Conservation (phyloP, 495 filamentous ascomycete species). For the Jackrogersella minutella region DNA sequence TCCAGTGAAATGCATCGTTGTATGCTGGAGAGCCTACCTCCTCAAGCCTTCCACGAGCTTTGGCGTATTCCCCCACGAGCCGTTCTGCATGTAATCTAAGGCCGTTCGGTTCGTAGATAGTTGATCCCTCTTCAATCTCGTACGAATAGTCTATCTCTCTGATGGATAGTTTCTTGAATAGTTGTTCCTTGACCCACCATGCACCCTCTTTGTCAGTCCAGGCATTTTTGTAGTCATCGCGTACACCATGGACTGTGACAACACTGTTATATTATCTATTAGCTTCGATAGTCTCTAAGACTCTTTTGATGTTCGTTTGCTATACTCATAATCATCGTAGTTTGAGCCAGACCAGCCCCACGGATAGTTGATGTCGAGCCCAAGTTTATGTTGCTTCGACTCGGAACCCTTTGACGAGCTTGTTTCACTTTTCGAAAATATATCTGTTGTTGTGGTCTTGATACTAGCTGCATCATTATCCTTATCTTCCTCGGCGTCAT, state of each 20-base stretch:
- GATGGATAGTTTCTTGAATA: slow-evolving; percentile 1
- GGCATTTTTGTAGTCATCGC: slow-evolving; percentile 19
- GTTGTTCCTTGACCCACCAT: slow-evolving; percentile 9
- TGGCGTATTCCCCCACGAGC: slow-evolving; percentile 7
- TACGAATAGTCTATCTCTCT: slow-evolving; percentile 17
- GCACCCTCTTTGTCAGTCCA: slow-evolving; percentile 4
- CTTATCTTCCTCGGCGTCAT: not conserved
- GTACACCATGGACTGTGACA: slow-evolving; percentile 26
- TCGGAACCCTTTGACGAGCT: not conserved
- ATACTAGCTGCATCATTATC: too few relatives aligned
- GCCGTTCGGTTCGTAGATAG: slow-evolving; percentile 6
- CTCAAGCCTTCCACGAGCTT: not conserved
- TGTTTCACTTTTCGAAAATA: not conserved
- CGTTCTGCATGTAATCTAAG: not conserved
- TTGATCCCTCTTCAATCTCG: slow-evolving; percentile 1
- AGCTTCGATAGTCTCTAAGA: too few relatives aligned
- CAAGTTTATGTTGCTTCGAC: not conserved
- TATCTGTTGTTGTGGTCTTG: not conserved
- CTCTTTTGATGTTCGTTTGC: too few relatives aligned
- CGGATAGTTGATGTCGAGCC: not conserved
- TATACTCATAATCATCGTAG: slow-evolving; percentile 1
- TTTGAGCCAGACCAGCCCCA: not conserved
- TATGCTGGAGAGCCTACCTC: not conserved
- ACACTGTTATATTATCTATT: slow-evolving; percentile 1
- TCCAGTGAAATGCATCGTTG: not conserved